Evolutionary conservation across 2,329 filamentous ascomycete species (phyloP).

Genomic region (Fusarium nisikadoi): DNA sequence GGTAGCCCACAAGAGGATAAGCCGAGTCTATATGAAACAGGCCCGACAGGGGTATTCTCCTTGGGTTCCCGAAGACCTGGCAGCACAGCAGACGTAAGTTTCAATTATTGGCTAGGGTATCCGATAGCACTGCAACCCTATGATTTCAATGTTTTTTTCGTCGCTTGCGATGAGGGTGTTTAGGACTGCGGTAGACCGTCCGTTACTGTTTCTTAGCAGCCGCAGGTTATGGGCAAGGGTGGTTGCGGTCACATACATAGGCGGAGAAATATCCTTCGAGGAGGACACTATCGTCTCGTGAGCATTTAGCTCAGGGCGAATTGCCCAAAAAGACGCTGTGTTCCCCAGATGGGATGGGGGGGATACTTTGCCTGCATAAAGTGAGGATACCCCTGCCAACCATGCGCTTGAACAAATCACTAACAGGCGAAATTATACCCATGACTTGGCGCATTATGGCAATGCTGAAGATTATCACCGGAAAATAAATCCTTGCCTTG

Average conservation of each 20-base stretch:
- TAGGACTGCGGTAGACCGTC: constrained; percentile 4
- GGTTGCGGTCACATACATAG: neutral
- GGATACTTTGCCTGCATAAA: constrained; percentile 12
- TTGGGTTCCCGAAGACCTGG: constrained; percentile 14
- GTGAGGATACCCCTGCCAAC: constrained; percentile 20
- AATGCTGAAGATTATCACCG: neutral
- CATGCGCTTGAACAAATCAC: constrained; percentile 8
- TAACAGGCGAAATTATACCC: constrained; percentile 17
- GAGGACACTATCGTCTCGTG: neutral
- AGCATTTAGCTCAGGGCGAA: constrained; percentile 16
- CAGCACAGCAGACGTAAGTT: constrained; percentile 28
- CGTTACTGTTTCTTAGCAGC: constrained; percentile 4
- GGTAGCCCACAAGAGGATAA: constrained; percentile 24
- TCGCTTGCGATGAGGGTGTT: constrained; percentile 1
- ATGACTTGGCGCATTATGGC: neutral
- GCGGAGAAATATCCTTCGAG: constrained; percentile 14
- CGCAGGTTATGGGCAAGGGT: constrained; percentile 3
- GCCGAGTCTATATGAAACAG: constrained; percentile 35
- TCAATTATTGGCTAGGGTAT: constrained; percentile 23
- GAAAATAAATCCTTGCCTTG: constrained; percentile 2
- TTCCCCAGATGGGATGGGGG: constrained; percentile 5
- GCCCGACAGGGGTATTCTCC: constrained; percentile 19
- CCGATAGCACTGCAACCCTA: constrained; percentile 31
- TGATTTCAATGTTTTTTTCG: constrained; percentile 21
- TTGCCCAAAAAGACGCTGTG: constrained; percentile 1